Conservation (phyloP, 176 grass and related monocot genomes). For the Carex kokanica region DNA sequence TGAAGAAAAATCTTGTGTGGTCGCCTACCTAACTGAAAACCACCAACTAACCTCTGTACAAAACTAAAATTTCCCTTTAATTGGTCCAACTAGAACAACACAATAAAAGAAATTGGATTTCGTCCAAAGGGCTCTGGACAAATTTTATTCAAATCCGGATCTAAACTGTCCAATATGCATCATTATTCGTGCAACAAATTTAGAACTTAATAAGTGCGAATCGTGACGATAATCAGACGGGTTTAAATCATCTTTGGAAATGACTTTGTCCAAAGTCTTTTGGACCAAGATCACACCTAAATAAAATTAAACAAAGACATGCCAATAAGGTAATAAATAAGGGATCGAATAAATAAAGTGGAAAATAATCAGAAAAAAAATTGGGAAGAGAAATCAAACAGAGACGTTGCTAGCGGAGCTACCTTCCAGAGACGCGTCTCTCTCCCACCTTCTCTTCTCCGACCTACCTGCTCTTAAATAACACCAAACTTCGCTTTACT, state of each 20-base stretch:
- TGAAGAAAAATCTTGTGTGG: not conserved
- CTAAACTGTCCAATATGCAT: no score
- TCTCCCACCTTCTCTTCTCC: conserved; percentile 17
- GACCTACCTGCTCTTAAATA: conserved; percentile 24
- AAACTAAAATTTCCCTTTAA: not conserved
- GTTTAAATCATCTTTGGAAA: no score
- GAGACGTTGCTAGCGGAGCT: conserved; percentile 21
- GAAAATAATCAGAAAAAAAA: not conserved
- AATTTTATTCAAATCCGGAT: no score
- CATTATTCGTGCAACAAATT: no score
- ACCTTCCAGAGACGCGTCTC: conserved; percentile 16
- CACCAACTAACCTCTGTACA: not conserved
- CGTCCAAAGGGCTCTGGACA: no score
- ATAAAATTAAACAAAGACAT: not conserved
- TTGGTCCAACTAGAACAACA: not conserved
- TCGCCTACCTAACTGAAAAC: conserved; percentile 2
- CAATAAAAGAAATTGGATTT: not conserved
- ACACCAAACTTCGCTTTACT: conserved; percentile 24
- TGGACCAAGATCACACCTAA: no score
- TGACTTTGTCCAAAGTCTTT: no score
- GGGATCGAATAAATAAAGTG: not conserved
- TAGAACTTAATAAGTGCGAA: no score
- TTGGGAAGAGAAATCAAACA: conserved; percentile 3
- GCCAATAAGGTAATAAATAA: not conserved
- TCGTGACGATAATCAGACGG: no score